These are phyloP conservation scores for Chrysosporium queenslandicum DNA, from an alignment of 2,329 filamentous ascomycete genomes.

Conservation along the genomic window DNA sequence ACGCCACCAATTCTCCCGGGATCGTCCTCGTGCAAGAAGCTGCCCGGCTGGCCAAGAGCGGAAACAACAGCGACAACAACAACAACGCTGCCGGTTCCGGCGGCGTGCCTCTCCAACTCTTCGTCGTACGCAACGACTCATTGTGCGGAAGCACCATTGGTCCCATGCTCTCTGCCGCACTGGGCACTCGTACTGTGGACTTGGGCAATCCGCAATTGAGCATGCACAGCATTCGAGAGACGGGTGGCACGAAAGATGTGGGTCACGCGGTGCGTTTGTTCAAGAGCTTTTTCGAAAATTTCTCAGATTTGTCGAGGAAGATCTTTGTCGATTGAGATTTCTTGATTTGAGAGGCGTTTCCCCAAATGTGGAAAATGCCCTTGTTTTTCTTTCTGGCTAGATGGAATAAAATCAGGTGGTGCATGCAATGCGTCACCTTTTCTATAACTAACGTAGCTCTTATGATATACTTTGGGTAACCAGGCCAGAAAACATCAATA, in stretches of 20 bases:
- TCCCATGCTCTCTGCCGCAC: conserved; percentile 80
- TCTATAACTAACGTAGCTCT: too few relatives aligned
- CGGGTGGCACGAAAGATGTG: conserved; percentile 77
- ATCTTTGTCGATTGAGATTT: conserved; percentile 73
- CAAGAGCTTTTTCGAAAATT: conserved; percentile 74
- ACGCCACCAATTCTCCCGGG: conserved; percentile 91
- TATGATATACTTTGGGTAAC: too few relatives aligned
- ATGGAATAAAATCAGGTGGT: too few relatives aligned
- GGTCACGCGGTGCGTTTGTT: conserved; percentile 79
- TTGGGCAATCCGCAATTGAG: conserved; percentile 87
- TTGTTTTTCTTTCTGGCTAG: too few relatives aligned
- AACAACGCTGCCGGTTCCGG: conserved; percentile 46
- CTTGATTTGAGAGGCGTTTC: too few relatives aligned
- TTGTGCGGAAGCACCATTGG: conserved; percentile 94
- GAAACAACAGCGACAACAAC: conserved; percentile 39
- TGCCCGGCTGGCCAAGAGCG: conserved; percentile 42
- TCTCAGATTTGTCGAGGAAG: conserved; percentile 68
- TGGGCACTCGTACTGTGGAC: conserved; percentile 83
- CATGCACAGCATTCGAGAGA: conserved; percentile 97
- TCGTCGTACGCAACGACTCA: conserved; percentile 92
- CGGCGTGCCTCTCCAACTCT: conserved; percentile 74
- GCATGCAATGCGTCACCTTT: too few relatives aligned
- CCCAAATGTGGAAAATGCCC: too few relatives aligned
- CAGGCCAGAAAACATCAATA: too few relatives aligned
- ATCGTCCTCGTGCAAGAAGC: conserved; percentile 87